Percentiles rank a stretch among this genome's conserved stretches.
These are phyloP conservation scores for Earliella scabrosa DNA, from an alignment of 1,284 basidiomycete species.

Conservation along the genomic window DNA sequence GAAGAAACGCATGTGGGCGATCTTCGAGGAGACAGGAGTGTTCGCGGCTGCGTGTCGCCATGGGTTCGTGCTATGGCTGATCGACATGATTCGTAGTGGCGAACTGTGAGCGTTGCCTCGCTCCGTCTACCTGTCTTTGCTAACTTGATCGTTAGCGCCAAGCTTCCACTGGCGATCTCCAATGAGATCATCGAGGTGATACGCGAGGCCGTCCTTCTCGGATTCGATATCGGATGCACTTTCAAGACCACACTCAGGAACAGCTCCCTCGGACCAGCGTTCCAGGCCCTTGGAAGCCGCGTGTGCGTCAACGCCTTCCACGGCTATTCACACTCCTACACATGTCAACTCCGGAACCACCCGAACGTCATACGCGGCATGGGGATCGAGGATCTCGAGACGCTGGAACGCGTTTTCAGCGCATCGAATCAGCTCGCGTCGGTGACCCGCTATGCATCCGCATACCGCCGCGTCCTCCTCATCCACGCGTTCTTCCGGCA, in stretches of 20 bases:
- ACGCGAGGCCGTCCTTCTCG: neutral
- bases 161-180: conserved; percentile 38
- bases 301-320: conserved; percentile 37
- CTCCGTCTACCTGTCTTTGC: too few species aligned
- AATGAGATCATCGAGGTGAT: conserved; percentile 28
- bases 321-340: conserved; percentile 36
- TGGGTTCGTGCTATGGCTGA: conserved; percentile 28
- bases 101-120: conserved; percentile 39
- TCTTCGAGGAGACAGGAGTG: conserved; percentile 39
- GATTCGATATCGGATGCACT: conserved; percentile 41
- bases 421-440: conserved; percentile 33
- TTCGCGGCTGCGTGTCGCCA: conserved; percentile 38
- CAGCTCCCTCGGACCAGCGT: conserved; percentile 31
- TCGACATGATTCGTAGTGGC: conserved; percentile 36
- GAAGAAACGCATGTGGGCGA: conserved; percentile 34
- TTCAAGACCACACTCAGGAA: conserved; percentile 33
- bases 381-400: conserved; percentile 39
- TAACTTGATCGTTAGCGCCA: conserved; percentile 34
- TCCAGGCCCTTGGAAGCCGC: conserved; percentile 12
- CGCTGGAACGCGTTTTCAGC: conserved; percentile 35
- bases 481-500: conserved; percentile 29
- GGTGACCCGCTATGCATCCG: conserved; percentile 32
- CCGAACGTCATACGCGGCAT: conserved; percentile 29
- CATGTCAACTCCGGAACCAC: conserved; percentile 35
- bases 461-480: conserved; percentile 31